Evolutionary conservation across 1,284 basidiomycete genomes (phyloP).

Genomic region (Acaromyces ingoldii): DNA sequence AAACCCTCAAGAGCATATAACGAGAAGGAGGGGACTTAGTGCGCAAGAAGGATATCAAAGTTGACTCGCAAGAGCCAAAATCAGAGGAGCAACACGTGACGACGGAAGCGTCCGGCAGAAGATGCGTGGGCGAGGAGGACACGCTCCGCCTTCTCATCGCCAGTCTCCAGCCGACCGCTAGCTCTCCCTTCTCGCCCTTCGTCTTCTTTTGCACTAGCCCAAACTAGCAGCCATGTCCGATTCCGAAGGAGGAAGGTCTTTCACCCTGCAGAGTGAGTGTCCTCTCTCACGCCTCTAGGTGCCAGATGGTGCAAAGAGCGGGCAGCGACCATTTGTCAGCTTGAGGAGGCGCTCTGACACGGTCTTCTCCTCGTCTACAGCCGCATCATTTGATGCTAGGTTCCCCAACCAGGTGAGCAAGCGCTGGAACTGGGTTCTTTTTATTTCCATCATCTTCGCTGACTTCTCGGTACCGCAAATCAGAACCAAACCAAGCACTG

Average conservation of each 20-base stretch:
- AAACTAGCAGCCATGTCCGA: too few species aligned
- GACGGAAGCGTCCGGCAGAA: too few species aligned
- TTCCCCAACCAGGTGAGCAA: slow-evolving; percentile 46
- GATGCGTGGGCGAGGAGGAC: too few species aligned
- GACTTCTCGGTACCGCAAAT: not conserved
- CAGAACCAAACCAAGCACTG: slow-evolving; percentile 52
- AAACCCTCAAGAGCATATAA: too few species aligned
- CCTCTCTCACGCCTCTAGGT: not conserved
- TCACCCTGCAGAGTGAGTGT: slow-evolving; percentile 42
- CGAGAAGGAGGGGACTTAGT: too few species aligned
- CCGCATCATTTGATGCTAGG: slow-evolving; percentile 47
- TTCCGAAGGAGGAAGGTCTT: slow-evolving; percentile 24
- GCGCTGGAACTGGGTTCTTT: not conserved
- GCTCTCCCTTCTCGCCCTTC: too few species aligned
- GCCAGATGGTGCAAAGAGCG: not conserved
- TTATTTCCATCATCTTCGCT: not conserved
- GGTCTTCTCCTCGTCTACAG: not conserved
- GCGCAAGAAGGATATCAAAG: too few species aligned
- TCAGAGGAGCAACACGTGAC: too few species aligned
- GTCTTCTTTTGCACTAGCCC: too few species aligned
- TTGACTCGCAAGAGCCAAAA: too few species aligned
- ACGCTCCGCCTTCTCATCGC: too few species aligned
- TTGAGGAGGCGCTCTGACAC: not conserved
- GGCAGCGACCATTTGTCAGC: not conserved
- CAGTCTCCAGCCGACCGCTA: too few species aligned